A percentile compares a stretch with the other conserved stretches of the same genome.
Evolutionary conservation across 2,329 filamentous ascomycete genomes (phyloP).

Genomic region (Fusarium sp.): DNA sequence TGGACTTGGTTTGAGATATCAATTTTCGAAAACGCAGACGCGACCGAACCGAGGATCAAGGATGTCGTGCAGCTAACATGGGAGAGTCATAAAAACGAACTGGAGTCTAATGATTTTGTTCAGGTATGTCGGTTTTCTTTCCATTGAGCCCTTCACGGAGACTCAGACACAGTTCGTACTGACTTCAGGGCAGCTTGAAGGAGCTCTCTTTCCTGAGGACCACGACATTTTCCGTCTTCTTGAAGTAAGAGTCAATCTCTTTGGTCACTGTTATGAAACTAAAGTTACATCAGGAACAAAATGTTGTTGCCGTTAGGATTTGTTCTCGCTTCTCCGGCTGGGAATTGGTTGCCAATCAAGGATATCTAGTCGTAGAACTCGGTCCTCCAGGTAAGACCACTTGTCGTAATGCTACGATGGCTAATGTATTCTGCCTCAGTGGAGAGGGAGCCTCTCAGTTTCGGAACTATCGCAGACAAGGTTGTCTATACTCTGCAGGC

Average conservation of each 20-base stretch:
- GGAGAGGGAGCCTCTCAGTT: not conserved
- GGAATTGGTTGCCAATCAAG: not conserved
- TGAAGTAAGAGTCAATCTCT: not conserved
- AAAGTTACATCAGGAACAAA: accelerated
- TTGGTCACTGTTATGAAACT: not conserved
- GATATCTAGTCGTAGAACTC: not conserved
- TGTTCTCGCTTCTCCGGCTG: not conserved
- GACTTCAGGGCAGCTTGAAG: not conserved
- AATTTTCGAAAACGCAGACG: not conserved
- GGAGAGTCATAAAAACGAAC: not conserved
- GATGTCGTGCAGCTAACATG: not conserved
- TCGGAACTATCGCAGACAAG: not conserved
- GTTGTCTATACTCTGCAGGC: not conserved
- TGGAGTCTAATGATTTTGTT: not conserved
- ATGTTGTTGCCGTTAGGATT: not conserved
- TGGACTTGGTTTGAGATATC: not conserved
- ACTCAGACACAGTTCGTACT: not conserved
- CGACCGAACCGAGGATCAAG: not conserved
- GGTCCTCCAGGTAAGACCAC: not conserved
- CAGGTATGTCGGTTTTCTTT: not conserved
- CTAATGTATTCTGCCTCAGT: not conserved
- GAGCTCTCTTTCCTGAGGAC: not conserved
- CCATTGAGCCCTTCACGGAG: not conserved
- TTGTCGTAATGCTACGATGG: accelerated
- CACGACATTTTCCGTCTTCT: not conserved